Base-by-base conservation (phyloP, 169 alveolate genomes). In the Plasmodium berghei region DNA sequence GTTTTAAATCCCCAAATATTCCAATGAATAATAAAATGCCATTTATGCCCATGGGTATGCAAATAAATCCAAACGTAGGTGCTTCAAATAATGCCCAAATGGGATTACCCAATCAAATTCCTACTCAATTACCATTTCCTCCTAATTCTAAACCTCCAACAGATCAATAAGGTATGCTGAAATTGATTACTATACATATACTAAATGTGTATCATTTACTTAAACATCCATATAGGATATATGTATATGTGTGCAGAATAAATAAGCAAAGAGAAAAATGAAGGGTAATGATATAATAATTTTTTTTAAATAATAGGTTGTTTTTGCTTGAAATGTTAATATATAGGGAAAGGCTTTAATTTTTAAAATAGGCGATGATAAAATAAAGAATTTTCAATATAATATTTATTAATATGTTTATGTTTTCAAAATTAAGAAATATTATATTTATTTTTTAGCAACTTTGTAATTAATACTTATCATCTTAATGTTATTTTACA, bases 31-130 rank as follows among this genome's bases (percentile, higher is more conserved):
- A 48, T 67, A 70, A 49, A 56, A 46, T 73, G 66, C 90, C 70
- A 22, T 54, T 83, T 72, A 67, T 69, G 40, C 90, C 90, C 18
- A 66, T 83, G 63, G 56, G 42, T 71, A 55, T 58, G 46, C 90
- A 45, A 20, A 46, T 69, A 45, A 83, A 67, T 83, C 85, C 22
- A 9, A 56, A 42, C 12, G 1, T 45, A 12, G 62, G 72, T 14
- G n/a, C 42, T 67, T 20, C 63, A 14, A 71, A 61, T 24, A 56
- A 28, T 55, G 14, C 26, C 1, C 88, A 61, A 18, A 70, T 16
- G 58, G 69, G 73, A 34, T 14, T 61, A 18, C 26, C 46, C 9
- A 69, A 67, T 9, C 73, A 55, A 67, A 66, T 80, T 0, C 83
- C 83, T n/a, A n/a, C 72, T 4, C 83, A 58, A 0, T 20, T 63